Evolutionary conservation across 108 stramenopile genomes (phyloP).

Genomic region (Cyclotella choctawhatcheeana): DNA sequence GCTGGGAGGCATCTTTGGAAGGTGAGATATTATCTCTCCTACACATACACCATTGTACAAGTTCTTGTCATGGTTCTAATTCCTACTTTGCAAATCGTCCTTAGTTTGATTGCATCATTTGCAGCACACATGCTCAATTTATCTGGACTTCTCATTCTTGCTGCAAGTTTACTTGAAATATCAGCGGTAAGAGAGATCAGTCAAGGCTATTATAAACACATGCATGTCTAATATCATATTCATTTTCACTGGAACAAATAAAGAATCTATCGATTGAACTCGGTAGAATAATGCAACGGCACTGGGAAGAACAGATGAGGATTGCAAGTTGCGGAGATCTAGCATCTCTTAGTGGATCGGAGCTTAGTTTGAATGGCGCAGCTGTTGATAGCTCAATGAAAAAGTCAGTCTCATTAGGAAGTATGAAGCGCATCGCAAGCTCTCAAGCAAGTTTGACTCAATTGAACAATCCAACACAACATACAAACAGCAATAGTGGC

Average conservation of each 20-base stretch:
- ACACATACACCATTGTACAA: too few relatives aligned
- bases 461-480: constrained; percentile 12
- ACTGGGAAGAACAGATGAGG: constrained; percentile 85
- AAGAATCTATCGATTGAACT: constrained; percentile 83
- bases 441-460: constrained; percentile 61
- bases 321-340: constrained; percentile 68
- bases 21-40: constrained; percentile 47
- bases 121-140: constrained; percentile 73
- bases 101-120: constrained; percentile 73
- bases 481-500: not conserved
- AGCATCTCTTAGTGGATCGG: constrained; percentile 54
- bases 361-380: constrained; percentile 25
- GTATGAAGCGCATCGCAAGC: constrained; percentile 86
- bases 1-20: constrained; percentile 83
- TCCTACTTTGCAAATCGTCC: constrained; percentile 3
- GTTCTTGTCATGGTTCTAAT: too few relatives aligned
- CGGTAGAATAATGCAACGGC: constrained; percentile 86
- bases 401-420: constrained; percentile 67
- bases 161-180: too few relatives aligned
- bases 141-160: constrained; percentile 74
- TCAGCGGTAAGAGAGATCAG: too few relatives aligned
- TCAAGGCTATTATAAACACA: too few relatives aligned
- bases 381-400: constrained; percentile 62
- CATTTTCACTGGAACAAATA: too few relatives aligned
- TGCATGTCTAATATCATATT: too few relatives aligned